phyloP scores from a whole-genome alignment of 1,139 yeast species.

The Candida freyschussii region DNA sequence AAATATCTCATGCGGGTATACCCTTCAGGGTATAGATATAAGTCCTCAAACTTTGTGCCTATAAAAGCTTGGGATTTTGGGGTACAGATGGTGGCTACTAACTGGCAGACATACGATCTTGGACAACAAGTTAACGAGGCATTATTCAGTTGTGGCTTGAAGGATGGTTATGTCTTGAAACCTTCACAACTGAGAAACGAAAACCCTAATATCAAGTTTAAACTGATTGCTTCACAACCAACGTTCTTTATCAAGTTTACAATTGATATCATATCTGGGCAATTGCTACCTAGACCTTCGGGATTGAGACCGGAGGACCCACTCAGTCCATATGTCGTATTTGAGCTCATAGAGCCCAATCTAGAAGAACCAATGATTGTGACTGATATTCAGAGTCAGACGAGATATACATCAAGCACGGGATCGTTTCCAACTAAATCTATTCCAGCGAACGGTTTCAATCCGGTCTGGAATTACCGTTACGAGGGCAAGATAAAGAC shows the following conservation, averaged over 20 bases:
- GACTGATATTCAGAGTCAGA: slow-evolving; percentile 12
- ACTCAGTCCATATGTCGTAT: slow-evolving; percentile 20
- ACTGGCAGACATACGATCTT: slow-evolving; percentile 90
- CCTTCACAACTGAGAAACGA: slow-evolving; percentile 40
- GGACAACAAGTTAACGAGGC: slow-evolving; percentile 93
- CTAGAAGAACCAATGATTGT: slow-evolving; percentile 13
- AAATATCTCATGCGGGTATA: slow-evolving; percentile 76
- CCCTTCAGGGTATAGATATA: slow-evolving; percentile 75
- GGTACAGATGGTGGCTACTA: slow-evolving; percentile 91
- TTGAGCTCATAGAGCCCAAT: slow-evolving; percentile 21
- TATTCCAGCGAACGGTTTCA: slow-evolving; percentile 62
- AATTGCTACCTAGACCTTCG: slow-evolving; percentile 69
- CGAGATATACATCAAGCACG: slow-evolving; percentile 2
- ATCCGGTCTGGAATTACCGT: slow-evolving; percentile 71
- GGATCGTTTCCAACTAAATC: slow-evolving; percentile 20
- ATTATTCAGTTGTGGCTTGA: slow-evolving; percentile 55
- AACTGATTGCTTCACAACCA: slow-evolving; percentile 18
- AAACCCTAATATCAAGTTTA: slow-evolving; percentile 25
- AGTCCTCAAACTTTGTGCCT: slow-evolving; percentile 79
- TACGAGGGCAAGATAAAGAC: slow-evolving; percentile 43
- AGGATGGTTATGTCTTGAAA: slow-evolving; percentile 73
- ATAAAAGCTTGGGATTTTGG: slow-evolving; percentile 78
- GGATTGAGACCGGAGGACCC: slow-evolving; percentile 36
- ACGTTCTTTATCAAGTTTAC: slow-evolving; percentile 25
- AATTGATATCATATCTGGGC: slow-evolving; percentile 71